phyloP scores from a whole-genome alignment of 495 filamentous ascomycete species.

The Choiromyces venosus region DNA sequence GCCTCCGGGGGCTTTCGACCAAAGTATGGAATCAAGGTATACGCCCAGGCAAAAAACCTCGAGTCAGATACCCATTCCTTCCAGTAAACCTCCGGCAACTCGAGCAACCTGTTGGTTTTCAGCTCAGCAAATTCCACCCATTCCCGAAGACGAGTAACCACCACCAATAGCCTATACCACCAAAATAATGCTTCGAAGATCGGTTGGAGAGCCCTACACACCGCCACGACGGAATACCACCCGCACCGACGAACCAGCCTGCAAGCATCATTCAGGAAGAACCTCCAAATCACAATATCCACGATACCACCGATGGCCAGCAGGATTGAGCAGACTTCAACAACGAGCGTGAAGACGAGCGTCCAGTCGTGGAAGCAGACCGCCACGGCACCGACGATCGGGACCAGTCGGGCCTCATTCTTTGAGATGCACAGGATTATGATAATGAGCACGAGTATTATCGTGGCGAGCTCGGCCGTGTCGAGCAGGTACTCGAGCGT shows the following conservation, averaged over 20 bases:
- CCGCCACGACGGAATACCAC: neutral
- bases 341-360: neutral
- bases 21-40: neutral
- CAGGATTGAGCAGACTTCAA: neutral
- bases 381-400: neutral
- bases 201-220: neutral
- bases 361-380: neutral
- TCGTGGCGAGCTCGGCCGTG: neutral
- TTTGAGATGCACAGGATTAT: neutral
- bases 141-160: neutral
- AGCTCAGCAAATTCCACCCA: neutral
- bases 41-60: neutral
- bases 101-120: neutral
- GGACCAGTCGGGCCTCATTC: neutral
- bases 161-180: neutral
- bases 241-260: neutral
- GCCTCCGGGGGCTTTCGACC: neutral
- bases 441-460: neutral
- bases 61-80: neutral
- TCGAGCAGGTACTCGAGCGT: neutral
- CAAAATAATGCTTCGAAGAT: neutral
- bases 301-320: neutral
- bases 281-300: neutral
- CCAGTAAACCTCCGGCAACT: neutral
- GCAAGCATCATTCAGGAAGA: neutral